These are phyloP conservation scores for Eimeria falciformis DNA, from an alignment of 169 alveolate species.

Conservation along the genomic window DNA sequence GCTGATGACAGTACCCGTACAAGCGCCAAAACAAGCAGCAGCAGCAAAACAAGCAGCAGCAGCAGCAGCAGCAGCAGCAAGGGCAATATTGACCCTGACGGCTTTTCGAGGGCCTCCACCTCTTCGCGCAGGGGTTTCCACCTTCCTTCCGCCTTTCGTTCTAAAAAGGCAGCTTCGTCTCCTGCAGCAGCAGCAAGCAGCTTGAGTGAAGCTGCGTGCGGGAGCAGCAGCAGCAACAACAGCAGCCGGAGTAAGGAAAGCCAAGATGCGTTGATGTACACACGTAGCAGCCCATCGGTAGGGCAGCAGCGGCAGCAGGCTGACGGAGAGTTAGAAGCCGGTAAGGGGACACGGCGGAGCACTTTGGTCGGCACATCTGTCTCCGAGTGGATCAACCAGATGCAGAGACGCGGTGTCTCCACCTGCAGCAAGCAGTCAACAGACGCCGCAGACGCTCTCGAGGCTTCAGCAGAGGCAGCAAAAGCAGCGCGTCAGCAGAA, in stretches of 20 bases:
- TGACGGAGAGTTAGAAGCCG: not conserved
- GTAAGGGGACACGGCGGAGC: not conserved
- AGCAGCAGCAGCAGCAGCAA: constrained; percentile 31
- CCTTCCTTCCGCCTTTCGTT: constrained; percentile 61
- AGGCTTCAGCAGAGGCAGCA: constrained; percentile 35
- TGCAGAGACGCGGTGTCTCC: not conserved
- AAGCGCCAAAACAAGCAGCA: constrained; percentile 1
- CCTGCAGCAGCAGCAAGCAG: not conserved
- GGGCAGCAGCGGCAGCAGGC: constrained; percentile 15
- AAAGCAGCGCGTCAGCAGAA: not conserved
- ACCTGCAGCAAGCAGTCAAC: constrained; percentile 9
- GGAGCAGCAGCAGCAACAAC: constrained; percentile 8
- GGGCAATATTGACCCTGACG: not conserved
- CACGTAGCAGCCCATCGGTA: not conserved
- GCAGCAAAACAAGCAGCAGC: not conserved
- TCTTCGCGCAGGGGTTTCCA: constrained; percentile 50
- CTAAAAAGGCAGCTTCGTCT: not conserved
- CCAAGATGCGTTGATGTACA: not conserved
- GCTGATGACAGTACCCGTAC: not conserved
- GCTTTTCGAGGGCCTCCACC: not conserved
- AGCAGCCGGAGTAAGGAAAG: not conserved
- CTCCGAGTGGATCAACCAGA: not conserved
- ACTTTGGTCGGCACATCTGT: not conserved
- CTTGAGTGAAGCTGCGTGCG: constrained; percentile 14
- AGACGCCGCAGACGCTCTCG: constrained; percentile 49